These are phyloP conservation scores for Mycena polygramma DNA, from an alignment of 768 basidiomycete genomes.

Conservation along the genomic window DNA sequence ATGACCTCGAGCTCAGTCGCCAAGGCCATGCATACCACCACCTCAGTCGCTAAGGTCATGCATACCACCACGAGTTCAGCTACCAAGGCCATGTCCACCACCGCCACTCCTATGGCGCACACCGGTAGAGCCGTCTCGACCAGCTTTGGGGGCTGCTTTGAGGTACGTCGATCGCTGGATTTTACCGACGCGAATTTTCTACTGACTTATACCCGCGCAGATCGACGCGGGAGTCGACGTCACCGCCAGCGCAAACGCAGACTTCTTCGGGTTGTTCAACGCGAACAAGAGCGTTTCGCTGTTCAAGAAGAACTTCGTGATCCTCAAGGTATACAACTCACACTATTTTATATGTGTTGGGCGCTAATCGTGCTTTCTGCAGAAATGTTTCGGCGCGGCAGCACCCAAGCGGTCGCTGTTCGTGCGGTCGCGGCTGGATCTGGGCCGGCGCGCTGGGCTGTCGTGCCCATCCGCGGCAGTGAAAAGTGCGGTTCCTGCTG, in stretches of 20 bases:
- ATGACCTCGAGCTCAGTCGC: no score
- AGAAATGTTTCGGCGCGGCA: slow-evolving; percentile 43
- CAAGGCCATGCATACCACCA: no score
- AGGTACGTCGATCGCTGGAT: not conserved
- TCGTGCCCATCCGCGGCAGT: slow-evolving; percentile 16
- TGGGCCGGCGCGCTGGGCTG: slow-evolving; percentile 7
- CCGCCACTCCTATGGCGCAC: no score
- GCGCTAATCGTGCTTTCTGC: not conserved
- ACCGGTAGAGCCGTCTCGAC: slow-evolving; percentile 23
- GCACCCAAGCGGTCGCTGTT: slow-evolving; percentile 12
- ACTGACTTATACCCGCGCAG: not conserved
- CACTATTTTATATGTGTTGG: not conserved
- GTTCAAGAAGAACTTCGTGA: slow-evolving; percentile 48
- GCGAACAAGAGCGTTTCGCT: slow-evolving; percentile 40
- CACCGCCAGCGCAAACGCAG: slow-evolving; percentile 55
- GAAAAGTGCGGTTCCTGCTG: not conserved
- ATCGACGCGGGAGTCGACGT: slow-evolving; percentile 51
- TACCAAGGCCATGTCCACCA: not conserved
- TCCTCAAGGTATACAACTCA: slow-evolving; percentile 46
- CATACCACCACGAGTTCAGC: no score
- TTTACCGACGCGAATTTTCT: no score
- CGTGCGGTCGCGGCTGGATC: not conserved
- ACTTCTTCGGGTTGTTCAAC: slow-evolving; percentile 57
- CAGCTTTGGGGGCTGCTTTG: slow-evolving; percentile 51
- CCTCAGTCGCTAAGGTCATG: no score